phyloP scores from a whole-genome alignment of 1,139 yeast genomes.

The Magnusiomyces paraingens region DNA sequence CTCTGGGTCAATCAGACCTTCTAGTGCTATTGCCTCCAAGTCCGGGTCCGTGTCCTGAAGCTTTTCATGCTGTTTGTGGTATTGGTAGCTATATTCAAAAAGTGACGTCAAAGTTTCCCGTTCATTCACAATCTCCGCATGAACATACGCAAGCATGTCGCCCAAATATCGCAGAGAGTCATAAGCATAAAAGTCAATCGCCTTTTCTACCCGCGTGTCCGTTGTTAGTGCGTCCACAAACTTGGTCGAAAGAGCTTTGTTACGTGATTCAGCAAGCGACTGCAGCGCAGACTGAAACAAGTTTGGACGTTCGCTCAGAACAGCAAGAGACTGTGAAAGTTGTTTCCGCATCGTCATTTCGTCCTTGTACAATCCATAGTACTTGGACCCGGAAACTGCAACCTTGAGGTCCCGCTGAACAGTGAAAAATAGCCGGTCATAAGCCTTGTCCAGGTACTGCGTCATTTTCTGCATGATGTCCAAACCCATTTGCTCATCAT shows the following conservation, averaged over 20 bases:
- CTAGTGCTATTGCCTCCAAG: conserved; percentile 20
- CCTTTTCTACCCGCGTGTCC: conserved; percentile 38
- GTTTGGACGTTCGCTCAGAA: conserved; percentile 35
- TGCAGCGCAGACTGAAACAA: conserved; percentile 32
- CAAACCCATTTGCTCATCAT: conserved; percentile 57
- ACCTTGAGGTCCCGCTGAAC: conserved; percentile 34
- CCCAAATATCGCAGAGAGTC: conserved; percentile 82
- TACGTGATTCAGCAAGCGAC: conserved; percentile 30
- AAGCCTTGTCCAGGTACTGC: conserved; percentile 45
- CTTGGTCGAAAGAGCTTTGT: conserved; percentile 30
- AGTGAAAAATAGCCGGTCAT: conserved; percentile 42
- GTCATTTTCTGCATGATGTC: conserved; percentile 60
- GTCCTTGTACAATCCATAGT: conserved; percentile 21
- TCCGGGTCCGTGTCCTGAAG: background rate
- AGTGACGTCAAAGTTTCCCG: conserved; percentile 61
- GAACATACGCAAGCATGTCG: conserved; percentile 83
- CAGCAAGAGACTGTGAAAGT: conserved; percentile 28
- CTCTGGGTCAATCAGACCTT: conserved; percentile 26
- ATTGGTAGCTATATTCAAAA: conserved; percentile 38
- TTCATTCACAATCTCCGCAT: conserved; percentile 84
- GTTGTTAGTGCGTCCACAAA: conserved; percentile 53
- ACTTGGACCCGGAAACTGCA: conserved; percentile 15
- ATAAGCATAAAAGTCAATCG: conserved; percentile 61
- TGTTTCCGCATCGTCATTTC: conserved; percentile 17
- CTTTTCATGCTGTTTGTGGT: conserved; percentile 28